Conservation (phyloP, 1,284 basidiomycete species). For the Vanrija humicola region DNA sequence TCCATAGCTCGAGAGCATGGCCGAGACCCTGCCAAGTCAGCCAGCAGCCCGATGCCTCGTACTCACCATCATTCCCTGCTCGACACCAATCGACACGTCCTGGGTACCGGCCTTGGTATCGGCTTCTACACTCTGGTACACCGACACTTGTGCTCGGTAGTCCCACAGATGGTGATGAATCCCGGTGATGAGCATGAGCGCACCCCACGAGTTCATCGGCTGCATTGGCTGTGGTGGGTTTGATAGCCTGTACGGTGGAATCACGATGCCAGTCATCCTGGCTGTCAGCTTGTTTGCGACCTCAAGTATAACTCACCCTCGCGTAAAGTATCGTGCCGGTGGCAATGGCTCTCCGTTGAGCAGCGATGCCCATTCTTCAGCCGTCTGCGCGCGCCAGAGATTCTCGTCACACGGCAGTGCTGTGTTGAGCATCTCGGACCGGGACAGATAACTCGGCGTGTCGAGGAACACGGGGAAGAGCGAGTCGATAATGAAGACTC, state of each 20-base stretch:
- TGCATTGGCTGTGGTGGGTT: constrained; percentile 2
- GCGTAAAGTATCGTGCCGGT: constrained; percentile 19
- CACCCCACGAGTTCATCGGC: constrained; percentile 17
- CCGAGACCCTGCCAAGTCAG: constrained; percentile 15
- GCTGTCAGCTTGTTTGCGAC: not conserved
- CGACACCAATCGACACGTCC: not conserved
- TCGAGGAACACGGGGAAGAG: constrained; percentile 13
- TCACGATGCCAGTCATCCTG: not conserved
- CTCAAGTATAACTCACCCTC: constrained; percentile 10
- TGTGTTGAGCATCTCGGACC: constrained; percentile 23
- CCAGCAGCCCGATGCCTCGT: too few species aligned
- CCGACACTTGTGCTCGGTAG: constrained; percentile 21
- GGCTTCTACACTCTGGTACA: constrained; percentile 8
- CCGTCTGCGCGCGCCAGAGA: constrained; percentile 18
- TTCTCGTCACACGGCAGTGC: constrained; percentile 24
- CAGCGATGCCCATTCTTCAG: constrained; percentile 18
- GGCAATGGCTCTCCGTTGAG: constrained; percentile 18
- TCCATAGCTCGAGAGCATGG: constrained; percentile 19
- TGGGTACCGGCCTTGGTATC: too few species aligned
- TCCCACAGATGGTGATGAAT: constrained; percentile 26
- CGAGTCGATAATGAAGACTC: constrained; percentile 20
- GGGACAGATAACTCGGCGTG: constrained; percentile 20
- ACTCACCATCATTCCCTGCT: too few species aligned
- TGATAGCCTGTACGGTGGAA: constrained; percentile 1
- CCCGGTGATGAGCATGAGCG: constrained; percentile 16